Base-by-base conservation (phyloP, 495 filamentous ascomycete genomes). In the Penicillium ucsense region DNA sequence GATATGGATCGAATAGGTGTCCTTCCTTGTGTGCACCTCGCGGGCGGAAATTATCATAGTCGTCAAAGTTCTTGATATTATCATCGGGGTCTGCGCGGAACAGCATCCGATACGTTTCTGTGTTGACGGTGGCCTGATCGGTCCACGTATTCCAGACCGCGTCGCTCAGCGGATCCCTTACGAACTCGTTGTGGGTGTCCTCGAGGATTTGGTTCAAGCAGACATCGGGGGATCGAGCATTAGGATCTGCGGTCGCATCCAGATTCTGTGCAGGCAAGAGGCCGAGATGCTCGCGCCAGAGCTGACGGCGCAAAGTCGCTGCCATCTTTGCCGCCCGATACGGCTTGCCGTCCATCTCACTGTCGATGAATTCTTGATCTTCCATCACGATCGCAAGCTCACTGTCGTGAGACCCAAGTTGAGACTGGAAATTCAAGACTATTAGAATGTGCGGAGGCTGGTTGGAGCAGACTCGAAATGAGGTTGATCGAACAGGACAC, bases 41-140 rank as follows among this genome's bases (percentile, higher is more conserved):
- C 5, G 85, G 83, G 1, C 84, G 63, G 64, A 86, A 96, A 12
- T 71, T 67, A 56, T 94, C 82, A 65, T 95, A 96, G 47, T 95
- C 86, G 33, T 87, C 83, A 56, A 92, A 98, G 0, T 75, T 91
- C 77, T 81, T 84, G 60, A 94, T 87, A 52, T 83, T 70, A 50
- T 96, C 82, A 65, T 98, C 91, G 1, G 92, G 92, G 53, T 98
- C 92, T 1, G 87, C 85, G 45, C 90, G 86, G 73, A 98, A 98
- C 12, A 98, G 70, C 54, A 89, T 76, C 12, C 89, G 70, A 68
- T 90, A 96, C n/a, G 88, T 71, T 40, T 84, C 68, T 0, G 89
- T 95, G 57, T 96, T 96, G 37, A 66, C 80, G 6, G 77, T 84
- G 28, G 92, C 89, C 43, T 76, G 76, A 9, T 65, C 61, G 0